Conservation (phyloP, 2,329 filamentous ascomycete species). For the Chaetomium sp. region DNA sequence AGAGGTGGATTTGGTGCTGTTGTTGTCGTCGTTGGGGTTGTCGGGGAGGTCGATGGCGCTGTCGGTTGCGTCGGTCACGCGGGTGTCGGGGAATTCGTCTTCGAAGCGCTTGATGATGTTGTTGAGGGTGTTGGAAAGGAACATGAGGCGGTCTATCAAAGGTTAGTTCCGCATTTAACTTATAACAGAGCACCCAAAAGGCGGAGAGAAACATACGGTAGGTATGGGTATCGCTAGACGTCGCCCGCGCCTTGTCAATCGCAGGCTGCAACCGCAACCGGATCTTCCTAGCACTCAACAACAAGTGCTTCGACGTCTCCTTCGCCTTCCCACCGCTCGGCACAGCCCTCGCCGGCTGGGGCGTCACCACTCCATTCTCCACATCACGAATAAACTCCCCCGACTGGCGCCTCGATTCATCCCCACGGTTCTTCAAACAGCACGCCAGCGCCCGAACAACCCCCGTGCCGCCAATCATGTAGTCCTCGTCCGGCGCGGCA, state of each 20-base stretch:
- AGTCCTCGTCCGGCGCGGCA: conserved; percentile 79
- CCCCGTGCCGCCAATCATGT: conserved; percentile 91
- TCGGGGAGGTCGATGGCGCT: conserved; percentile 24
- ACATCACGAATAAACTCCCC: conserved; percentile 48
- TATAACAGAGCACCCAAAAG: neutral
- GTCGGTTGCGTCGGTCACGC: conserved; percentile 34
- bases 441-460: conserved; percentile 91
- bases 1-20: neutral
- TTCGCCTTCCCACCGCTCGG: conserved; percentile 61
- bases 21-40: neutral
- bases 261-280: conserved; percentile 75
- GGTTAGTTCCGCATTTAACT: conserved; percentile 24
- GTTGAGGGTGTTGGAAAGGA: conserved; percentile 81
- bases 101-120: conserved; percentile 94
- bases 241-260: conserved; percentile 64
- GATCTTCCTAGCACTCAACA: conserved; percentile 85
- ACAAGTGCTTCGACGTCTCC: conserved; percentile 86
- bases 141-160: conserved; percentile 62
- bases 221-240: conserved; percentile 60
- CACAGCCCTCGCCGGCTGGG: conserved; percentile 29
- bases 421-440: conserved; percentile 73
- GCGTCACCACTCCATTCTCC: conserved; percentile 40
- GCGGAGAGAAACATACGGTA: conserved; percentile 56
- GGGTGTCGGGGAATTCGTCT: conserved; percentile 89
- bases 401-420: conserved; percentile 52